Base-by-base conservation (phyloP, 2,329 filamentous ascomycete species). In the Ceratocystiopsis brevicomis region DNA sequence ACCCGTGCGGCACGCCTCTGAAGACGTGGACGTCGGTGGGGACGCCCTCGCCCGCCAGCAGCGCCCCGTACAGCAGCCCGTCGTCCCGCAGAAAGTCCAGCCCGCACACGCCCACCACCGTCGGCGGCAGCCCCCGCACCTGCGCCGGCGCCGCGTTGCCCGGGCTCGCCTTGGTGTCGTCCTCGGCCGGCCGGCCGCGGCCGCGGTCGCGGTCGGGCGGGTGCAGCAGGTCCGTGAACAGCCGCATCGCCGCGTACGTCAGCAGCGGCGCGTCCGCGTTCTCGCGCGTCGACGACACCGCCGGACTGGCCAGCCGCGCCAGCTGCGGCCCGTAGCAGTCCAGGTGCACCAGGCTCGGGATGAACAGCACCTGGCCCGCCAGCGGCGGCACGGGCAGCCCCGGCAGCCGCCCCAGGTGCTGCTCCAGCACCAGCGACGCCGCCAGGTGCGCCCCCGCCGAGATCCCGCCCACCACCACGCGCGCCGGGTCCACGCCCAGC, bases 211-310 rank as follows among this genome's bases (percentile, higher is more conserved):
- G n/a, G n/a, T n/a, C n/a, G n/a, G n/a, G n/a, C 9, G 61, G 13
- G 1, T 56, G 47, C 1, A 62, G 40, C 4, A 60, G 39, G 10
- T 53, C 50, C 3, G 48, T 48, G 17, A 60, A 61, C 44, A 48
- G 59, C 21, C 36, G 55, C 38, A 64, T 54, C 6, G 56, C 53
- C 2, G 51, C 54, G n/a, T 60, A 47, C 0, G 68, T 61, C 41
- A 71, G 49, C 1, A 75, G 55, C 0, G 71, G 68, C 0, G 72
- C 71, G 14, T 44, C 18, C 18, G 42, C 44, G 38, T 49, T 48
- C 16, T 46, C 51, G 37, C 57, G 54, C 45, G 64, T 62, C 57
- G 48, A 49, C 21, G 46, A 46, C 14, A 66, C 50, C 1, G 60
- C 56, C 9, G 49, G 56, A 60, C 61, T 64, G 49, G 65, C 65